These are phyloP conservation scores for Trametes coccinea DNA, from an alignment of 768 basidiomycete genomes.

Conservation along the genomic window DNA sequence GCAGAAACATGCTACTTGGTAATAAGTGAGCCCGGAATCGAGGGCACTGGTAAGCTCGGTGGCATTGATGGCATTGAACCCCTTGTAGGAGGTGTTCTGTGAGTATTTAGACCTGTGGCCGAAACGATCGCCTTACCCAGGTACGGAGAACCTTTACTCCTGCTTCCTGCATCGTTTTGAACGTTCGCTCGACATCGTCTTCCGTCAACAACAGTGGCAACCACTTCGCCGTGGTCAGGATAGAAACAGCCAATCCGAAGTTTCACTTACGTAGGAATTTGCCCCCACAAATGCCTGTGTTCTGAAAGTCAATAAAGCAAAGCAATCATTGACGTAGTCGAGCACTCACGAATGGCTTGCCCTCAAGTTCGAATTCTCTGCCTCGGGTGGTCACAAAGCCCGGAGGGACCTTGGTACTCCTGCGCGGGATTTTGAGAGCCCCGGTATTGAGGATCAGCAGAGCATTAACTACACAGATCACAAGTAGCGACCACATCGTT, in stretches of 20 bases:
- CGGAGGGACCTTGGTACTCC: slow-evolving; percentile 15
- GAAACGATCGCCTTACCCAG: slow-evolving; percentile 39
- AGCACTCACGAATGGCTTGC: slow-evolving; percentile 48
- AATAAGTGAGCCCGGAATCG: slow-evolving; percentile 48
- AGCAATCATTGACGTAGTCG: no score
- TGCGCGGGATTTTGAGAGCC: not conserved
- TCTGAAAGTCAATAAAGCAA: no score
- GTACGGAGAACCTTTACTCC: slow-evolving; percentile 56
- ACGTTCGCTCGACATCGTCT: slow-evolving; percentile 50
- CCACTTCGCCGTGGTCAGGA: slow-evolving; percentile 40
- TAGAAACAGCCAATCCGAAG: not conserved
- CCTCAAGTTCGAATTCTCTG: slow-evolving; percentile 40
- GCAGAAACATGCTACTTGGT: slow-evolving; percentile 35
- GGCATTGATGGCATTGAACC: slow-evolving; percentile 40
- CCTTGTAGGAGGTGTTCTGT: slow-evolving; percentile 27
- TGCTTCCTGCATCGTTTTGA: slow-evolving; percentile 47
- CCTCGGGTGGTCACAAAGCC: slow-evolving; percentile 32
- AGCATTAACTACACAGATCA: not conserved
- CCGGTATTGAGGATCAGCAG: not conserved
- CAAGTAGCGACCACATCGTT: not conserved
- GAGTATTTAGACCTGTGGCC: no score
- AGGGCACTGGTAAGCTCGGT: slow-evolving; percentile 47
- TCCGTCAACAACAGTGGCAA: slow-evolving; percentile 50
- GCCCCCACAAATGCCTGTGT: slow-evolving; percentile 50
- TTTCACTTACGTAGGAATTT: slow-evolving; percentile 48